phyloP scores from a whole-genome alignment of 176 grass and related monocot species.

The Alopecurus myosuroides region DNA sequence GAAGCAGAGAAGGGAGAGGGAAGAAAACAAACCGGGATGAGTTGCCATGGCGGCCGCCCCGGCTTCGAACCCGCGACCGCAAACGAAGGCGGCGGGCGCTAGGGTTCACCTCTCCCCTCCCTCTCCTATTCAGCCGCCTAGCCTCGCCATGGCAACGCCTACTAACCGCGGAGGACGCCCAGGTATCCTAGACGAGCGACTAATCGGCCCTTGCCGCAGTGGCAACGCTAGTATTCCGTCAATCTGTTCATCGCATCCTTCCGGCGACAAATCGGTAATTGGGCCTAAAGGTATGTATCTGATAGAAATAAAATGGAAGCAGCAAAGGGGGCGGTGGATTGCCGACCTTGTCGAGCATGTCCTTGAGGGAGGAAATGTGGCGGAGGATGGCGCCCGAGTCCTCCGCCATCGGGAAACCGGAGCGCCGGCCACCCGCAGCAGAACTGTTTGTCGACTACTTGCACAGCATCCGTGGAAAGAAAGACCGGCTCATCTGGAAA shows the following conservation, averaged over 20 bases:
- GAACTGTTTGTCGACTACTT: neutral
- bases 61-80: neutral
- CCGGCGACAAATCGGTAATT: neutral
- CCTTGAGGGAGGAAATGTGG: slow-evolving; percentile 89
- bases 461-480: neutral
- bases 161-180: neutral
- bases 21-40: neutral
- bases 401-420: slow-evolving; percentile 36
- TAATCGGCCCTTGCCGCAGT: neutral
- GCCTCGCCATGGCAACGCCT: neutral
- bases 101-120: neutral
- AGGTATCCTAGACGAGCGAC: neutral
- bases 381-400: slow-evolving; percentile 80
- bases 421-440: neutral
- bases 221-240: neutral
- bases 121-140: neutral
- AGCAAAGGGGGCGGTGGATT: neutral
- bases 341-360: slow-evolving; percentile 86
- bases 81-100: neutral
- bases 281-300: neutral
- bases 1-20: neutral
- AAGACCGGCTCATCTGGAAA: neutral
- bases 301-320: neutral
- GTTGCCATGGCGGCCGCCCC: neutral
- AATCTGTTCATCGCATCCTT: neutral